Percentiles rank a stretch among this genome's conserved stretches.
Evolutionary conservation across 2,329 filamentous ascomycete species (phyloP).

Genomic region (Alternaria solani): DNA sequence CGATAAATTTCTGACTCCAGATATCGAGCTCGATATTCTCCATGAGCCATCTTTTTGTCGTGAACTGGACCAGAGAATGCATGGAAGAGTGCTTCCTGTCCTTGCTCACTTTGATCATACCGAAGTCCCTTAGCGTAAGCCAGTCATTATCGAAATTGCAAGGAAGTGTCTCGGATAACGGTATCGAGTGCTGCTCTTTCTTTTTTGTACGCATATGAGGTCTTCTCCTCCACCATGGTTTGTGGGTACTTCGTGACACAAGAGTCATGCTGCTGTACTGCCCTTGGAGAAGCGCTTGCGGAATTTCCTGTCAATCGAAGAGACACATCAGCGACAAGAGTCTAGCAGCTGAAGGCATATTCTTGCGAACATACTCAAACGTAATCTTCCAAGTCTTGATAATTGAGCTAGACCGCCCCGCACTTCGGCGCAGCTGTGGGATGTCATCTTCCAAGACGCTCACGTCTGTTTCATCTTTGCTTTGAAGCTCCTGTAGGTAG

Average conservation of each 20-base stretch:
- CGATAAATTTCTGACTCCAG: background rate
- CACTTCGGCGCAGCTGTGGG: conserved; percentile 18
- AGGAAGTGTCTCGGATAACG: background rate
- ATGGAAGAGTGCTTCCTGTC: background rate
- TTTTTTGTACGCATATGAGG: background rate
- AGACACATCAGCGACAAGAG: conserved; percentile 52
- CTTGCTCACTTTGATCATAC: background rate
- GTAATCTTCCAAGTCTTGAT: background rate
- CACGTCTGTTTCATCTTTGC: background rate
- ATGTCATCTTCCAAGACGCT: background rate
- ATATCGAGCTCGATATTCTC: background rate
- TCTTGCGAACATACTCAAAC: conserved; percentile 16
- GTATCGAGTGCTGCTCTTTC: background rate
- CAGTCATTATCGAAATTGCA: background rate
- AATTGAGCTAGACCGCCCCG: conserved; percentile 1
- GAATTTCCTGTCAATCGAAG: conserved; percentile 26
- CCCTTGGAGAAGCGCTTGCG: conserved; percentile 25
- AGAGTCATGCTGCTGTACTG: background rate
- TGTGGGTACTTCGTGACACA: background rate
- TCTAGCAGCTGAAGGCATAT: conserved; percentile 46
- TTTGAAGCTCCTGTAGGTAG: conserved; percentile 28
- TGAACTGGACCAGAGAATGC: background rate
- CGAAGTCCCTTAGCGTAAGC: background rate
- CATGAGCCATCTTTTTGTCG: background rate
- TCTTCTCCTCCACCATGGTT: background rate